A percentile compares a stretch with the other conserved stretches of the same genome.
Conservation (phyloP, 1,284 basidiomycete species). For the Moesziomyces aphidis region DNA sequence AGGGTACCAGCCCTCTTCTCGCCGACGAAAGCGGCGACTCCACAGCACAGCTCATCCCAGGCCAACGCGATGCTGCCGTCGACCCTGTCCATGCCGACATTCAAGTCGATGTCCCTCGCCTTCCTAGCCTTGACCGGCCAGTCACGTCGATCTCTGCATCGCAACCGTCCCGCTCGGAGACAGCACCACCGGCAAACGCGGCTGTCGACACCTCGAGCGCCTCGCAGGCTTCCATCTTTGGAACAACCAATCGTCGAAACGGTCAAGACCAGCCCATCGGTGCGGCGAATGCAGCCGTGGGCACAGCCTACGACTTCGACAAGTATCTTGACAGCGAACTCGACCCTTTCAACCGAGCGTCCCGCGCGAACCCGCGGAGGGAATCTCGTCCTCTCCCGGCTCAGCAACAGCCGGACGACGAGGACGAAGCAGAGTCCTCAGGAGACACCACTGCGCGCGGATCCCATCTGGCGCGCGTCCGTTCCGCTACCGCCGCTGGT, state of each 20-base stretch:
- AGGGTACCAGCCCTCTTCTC: constrained; percentile 15
- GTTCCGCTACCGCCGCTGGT: background rate
- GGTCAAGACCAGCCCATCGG: constrained; percentile 29
- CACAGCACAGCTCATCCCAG: constrained; percentile 32
- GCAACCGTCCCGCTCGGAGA: background rate
- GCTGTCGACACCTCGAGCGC: constrained; percentile 14
- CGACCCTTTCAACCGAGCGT: constrained; percentile 47
- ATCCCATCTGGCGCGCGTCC: constrained; percentile 1
- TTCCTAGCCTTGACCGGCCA: constrained; percentile 17
- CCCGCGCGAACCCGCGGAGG: constrained; percentile 31
- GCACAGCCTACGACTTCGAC: constrained; percentile 41
- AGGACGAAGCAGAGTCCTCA: constrained; percentile 15
- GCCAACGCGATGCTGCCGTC: constrained; percentile 16
- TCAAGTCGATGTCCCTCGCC: constrained; percentile 32
- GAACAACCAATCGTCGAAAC: constrained; percentile 26
- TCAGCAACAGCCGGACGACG: constrained; percentile 5
- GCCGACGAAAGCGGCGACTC: constrained; percentile 35
- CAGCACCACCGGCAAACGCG: background rate
- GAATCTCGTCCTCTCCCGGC: constrained; percentile 44
- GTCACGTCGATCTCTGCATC: background rate
- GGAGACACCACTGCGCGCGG: constrained; percentile 45
- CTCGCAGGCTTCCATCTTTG: constrained; percentile 37
- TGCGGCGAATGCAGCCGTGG: constrained; percentile 6
- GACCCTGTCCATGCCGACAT: constrained; percentile 19
- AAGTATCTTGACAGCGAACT: constrained; percentile 47